Percentiles rank a stretch among this genome's conserved stretches.
Evolutionary conservation across 2,329 filamentous ascomycete species (phyloP).

Genomic region (Graphiopsis chlorocephala): DNA sequence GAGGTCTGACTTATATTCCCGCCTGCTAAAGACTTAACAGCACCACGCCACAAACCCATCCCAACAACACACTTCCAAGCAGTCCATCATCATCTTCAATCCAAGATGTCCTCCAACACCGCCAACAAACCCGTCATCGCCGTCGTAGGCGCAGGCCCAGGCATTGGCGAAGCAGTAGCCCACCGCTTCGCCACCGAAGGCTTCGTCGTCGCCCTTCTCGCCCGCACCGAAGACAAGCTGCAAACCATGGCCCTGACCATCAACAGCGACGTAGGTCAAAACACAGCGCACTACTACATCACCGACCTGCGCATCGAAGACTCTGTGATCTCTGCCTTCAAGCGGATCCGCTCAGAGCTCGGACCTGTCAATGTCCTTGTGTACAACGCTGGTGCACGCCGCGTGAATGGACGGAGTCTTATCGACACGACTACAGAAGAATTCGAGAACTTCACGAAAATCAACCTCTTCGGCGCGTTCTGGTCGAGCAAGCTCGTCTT

Average conservation of each 20-base stretch:
- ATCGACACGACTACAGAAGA: slow-evolving; percentile 24
- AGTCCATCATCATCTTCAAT: background rate
- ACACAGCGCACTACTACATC: slow-evolving; percentile 25
- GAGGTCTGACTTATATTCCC: background rate
- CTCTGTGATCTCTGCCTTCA: slow-evolving; percentile 20
- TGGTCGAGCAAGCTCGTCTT: slow-evolving; percentile 26
- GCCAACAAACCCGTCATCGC: slow-evolving; percentile 22
- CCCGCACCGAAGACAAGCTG: slow-evolving; percentile 26
- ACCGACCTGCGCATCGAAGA: slow-evolving; percentile 22
- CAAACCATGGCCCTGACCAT: slow-evolving; percentile 24
- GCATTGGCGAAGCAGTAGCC: slow-evolving; percentile 29
- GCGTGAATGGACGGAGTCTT: slow-evolving; percentile 24
- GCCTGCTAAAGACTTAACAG: background rate
- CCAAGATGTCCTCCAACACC: slow-evolving; percentile 20
- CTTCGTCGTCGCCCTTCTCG: slow-evolving; percentile 25
- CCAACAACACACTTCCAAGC: background rate
- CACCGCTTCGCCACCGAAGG: slow-evolving; percentile 25
- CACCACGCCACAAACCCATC: background rate
- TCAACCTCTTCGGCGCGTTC: slow-evolving; percentile 26
- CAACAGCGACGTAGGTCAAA: slow-evolving; percentile 19
- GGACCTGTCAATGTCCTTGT: slow-evolving; percentile 24
- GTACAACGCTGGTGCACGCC: slow-evolving; percentile 26
- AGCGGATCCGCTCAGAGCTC: slow-evolving; percentile 20
- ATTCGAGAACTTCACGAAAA: slow-evolving; percentile 27
- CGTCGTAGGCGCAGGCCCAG: slow-evolving; percentile 27